Evolutionary conservation across 495 filamentous ascomycete genomes (phyloP), one percentile per base, ranked within the genome.

Genomic region (Xylaria curta): DNA sequence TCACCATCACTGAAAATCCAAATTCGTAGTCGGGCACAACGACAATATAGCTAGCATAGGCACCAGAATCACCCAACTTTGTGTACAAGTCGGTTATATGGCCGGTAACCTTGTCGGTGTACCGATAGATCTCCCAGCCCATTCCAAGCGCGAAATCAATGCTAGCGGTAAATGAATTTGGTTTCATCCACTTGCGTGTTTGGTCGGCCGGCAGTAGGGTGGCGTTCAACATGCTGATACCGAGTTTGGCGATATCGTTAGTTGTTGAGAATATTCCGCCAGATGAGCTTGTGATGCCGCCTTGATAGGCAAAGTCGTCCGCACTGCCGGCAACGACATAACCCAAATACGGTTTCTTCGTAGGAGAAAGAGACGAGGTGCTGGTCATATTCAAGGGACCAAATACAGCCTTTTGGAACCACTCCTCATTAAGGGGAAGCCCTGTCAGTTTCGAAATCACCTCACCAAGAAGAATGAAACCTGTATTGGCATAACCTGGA

Each of bases 171-270:
- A 83, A 80, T 4, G 83, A 69, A 19, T 66, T 46, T 0, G 86
- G 87, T 72, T 87, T 87, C 66, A 89, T 74, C 87, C 86, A 88
- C 56, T 75, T 64, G 53, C 85, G 78, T 4, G 85, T 89, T 24
- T 72, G 53, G 7, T 74, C 73, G 0, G 80, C 66, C 1, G 82
- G 60, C 4, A 88, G 75, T 0, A 88, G 77, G 0, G 79, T 80
- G 26, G 77, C 83, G 70, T 83, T 85, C 19, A 88, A 80, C 59
- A 88, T 83, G 31, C 80, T 81, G 36, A 77, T 79, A n/a, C 85
- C 86, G 2, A 87, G 68, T 31, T 73, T 78, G 21, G 76, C 76
- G 31, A 81, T 67, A 36, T 80, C 80, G 44, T 65, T 67, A 8
- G 38, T 60, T 21, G 70, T 78, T 72, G 58, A 76, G 42, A 76